Conservation (phyloP, 768 basidiomycete species). For the Mycena venus region DNA sequence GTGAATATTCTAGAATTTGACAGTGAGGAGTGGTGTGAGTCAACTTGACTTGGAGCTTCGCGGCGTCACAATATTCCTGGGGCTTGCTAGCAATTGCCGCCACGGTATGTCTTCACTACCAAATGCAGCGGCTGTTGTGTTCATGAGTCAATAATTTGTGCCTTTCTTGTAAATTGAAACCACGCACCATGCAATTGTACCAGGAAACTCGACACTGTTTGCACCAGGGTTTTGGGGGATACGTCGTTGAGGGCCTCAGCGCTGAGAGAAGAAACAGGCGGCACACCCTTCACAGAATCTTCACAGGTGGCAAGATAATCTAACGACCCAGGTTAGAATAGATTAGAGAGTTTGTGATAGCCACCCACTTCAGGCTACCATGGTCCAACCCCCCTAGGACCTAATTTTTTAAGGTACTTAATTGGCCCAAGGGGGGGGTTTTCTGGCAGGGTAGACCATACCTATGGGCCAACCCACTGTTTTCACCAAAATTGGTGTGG, state of each 20-base stretch:
- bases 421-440: no score
- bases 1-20: no score
- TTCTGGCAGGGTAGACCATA: no score
- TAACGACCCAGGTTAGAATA: background rate
- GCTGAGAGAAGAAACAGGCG: background rate
- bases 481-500: no score
- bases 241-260: slow-evolving; percentile 1
- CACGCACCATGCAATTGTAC: background rate
- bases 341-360: no score
- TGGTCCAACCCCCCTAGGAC: no score
- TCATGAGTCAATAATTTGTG: background rate
- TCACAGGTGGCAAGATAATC: background rate
- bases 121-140: slow-evolving; percentile 2
- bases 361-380: no score
- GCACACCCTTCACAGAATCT: background rate
- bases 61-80: slow-evolving; percentile 4
- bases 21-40: no score
- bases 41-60: background rate
- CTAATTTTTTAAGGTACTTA: no score
- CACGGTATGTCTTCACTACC: slow-evolving; percentile 1
- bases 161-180: background rate
- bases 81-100: background rate
- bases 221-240: background rate
- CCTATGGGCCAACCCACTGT: no score
- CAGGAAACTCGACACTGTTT: background rate